phyloP scores from a whole-genome alignment of 331 rosid genomes.

The Stylosanthes scabra region DNA sequence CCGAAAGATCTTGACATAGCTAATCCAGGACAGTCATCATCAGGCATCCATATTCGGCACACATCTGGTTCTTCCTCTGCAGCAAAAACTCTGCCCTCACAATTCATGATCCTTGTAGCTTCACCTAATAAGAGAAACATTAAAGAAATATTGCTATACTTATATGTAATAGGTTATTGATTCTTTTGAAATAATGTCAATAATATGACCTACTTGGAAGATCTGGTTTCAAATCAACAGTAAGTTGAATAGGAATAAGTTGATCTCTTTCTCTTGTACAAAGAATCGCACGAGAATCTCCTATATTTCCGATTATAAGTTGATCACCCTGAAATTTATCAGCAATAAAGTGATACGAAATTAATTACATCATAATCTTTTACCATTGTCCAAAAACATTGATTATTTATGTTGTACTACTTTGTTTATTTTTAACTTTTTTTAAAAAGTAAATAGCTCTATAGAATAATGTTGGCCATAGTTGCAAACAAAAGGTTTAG shows the following conservation, averaged over 20 bases:
- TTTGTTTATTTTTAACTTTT: no score
- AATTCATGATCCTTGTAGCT: conserved; percentile 70
- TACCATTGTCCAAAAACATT: no score
- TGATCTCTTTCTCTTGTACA: conserved; percentile 71
- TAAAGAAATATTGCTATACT: conserved; percentile 12
- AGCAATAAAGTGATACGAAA: not conserved
- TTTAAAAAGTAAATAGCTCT: no score
- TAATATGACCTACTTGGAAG: conserved; percentile 63
- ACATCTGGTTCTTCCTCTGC: conserved; percentile 79
- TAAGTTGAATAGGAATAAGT: conserved; percentile 73
- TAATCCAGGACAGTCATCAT: conserved; percentile 88
- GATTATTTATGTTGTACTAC: no score
- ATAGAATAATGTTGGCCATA: no score
- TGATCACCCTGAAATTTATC: conserved; percentile 65
- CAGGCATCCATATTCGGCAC: conserved; percentile 94
- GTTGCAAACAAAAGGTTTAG: no score
- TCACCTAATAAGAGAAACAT: conserved; percentile 68
- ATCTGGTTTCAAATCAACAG: conserved; percentile 88
- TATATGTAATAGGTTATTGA: not conserved
- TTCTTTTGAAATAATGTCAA: conserved; percentile 14
- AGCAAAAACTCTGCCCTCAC: conserved; percentile 80
- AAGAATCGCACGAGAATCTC: conserved; percentile 95
- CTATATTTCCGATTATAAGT: conserved; percentile 79
- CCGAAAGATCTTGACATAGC: conserved; percentile 99
- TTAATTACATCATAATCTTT: not conserved